Base-by-base conservation (phyloP, 1,139 yeast genomes). In the Yamadazyma atlantica region DNA sequence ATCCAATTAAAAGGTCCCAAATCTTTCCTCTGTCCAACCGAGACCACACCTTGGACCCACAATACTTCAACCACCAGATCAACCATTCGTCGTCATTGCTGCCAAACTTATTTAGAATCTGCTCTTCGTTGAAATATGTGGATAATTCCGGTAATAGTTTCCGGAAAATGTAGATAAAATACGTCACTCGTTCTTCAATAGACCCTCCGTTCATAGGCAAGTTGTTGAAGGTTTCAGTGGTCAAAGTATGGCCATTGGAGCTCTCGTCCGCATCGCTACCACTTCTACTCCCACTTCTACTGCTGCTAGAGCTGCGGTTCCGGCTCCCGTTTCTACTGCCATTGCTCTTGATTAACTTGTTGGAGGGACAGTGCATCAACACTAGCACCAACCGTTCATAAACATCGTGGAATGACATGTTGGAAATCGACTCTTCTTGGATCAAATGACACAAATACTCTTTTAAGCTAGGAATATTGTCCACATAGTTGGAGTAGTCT, bases 11-110 rank as follows among this genome's bases (percentile, higher is more conserved):
- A 50, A 81, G 64, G 64, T 90, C 97, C 97, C 97, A 90, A 13
- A 88, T 72, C 44, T 96, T 71, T 3, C 94, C 96, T 38, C 96
- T 65, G 59, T 88, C 96, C 45, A 74, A 73, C 44, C 83, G 74
- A 37, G 90, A 83, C 79, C 95, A 82, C 7, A 85, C 90, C 59
- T 86, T 85, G 10, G 94, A 78, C n/a, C 97, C 97, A 54, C 87
- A 78, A 73, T 87, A 89, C 55, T 89, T 87, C 46, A 89, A 68
- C 97, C 97, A 90, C 95, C 96, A 90, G 27, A 87, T 73, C 26
- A 89, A 67, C 97, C 97, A 90, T 54, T 85, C 94, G 50, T 86
- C 94, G 50, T 87, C 90, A 39, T 77, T 73, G 34, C 78, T 66
- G 29, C 82, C 82, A 46, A 76, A 68, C 33, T 81, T 75, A 39